Conservation (phyloP, 2,329 filamentous ascomycete species). For the Saccharata proteae region DNA sequence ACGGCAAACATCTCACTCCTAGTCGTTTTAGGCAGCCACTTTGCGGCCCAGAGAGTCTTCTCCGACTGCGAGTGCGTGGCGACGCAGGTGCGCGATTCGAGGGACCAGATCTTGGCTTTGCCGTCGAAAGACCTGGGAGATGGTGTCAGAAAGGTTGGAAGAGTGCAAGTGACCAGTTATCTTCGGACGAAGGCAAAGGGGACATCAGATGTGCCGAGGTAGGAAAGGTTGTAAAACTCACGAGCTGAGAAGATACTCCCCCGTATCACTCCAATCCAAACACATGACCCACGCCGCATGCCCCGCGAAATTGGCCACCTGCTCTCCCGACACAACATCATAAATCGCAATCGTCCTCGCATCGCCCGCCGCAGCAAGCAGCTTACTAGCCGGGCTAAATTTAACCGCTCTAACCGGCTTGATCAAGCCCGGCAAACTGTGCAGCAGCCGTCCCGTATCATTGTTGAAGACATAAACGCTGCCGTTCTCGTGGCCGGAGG, state of each 20-base stretch:
- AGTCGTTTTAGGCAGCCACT: constrained; percentile 25
- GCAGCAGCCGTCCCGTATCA: constrained; percentile 69
- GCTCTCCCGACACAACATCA: constrained; percentile 83
- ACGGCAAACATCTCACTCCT: constrained; percentile 30
- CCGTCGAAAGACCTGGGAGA: constrained; percentile 63
- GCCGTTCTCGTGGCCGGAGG: constrained; percentile 86
- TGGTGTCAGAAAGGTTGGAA: neutral
- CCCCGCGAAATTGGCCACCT: constrained; percentile 71
- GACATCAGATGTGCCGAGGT: neutral
- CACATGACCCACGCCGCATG: constrained; percentile 82
- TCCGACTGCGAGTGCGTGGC: constrained; percentile 85
- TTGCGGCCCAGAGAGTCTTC: constrained; percentile 26
- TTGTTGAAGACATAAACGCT: constrained; percentile 93
- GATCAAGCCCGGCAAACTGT: constrained; percentile 61
- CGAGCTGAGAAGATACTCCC: constrained; percentile 81
- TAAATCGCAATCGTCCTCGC: constrained; percentile 82
- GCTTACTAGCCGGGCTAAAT: constrained; percentile 75
- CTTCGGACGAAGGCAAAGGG: neutral
- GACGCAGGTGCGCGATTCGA: constrained; percentile 72
- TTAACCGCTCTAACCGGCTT: constrained; percentile 75
- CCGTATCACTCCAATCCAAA: constrained; percentile 85
- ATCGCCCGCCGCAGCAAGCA: constrained; percentile 83
- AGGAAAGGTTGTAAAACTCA: constrained; percentile 20
- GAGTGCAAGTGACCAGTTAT: neutral
- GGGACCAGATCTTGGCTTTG: constrained; percentile 91